phyloP scores from a whole-genome alignment of 176 grass and related monocot genomes.

The Puccinellia tenuiflora region DNA sequence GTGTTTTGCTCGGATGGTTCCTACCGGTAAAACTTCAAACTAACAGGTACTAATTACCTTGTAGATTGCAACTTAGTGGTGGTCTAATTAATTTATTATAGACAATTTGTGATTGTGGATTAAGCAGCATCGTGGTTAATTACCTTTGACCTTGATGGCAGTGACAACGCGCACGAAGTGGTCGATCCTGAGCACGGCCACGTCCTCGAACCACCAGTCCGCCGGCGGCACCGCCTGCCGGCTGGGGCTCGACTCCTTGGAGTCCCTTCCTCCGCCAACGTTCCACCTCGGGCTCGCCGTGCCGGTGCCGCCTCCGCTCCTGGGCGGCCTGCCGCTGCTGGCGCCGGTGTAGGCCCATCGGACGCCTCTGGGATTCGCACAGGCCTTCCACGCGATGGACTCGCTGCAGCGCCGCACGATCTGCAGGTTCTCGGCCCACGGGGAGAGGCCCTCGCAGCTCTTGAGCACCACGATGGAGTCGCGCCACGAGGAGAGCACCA shows the following conservation, averaged over 20 bases:
- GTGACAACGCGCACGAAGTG: conserved; percentile 90
- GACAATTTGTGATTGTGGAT: too few species aligned
- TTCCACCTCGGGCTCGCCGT: conserved; percentile 68
- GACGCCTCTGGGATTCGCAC: conserved; percentile 81
- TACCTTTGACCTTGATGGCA: conserved; percentile 97
- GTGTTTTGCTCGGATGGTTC: neutral
- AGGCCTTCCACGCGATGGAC: conserved; percentile 99
- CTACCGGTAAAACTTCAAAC: neutral
- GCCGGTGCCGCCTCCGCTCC: neutral
- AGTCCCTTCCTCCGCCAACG: conserved; percentile 38
- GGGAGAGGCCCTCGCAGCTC: conserved; percentile 84
- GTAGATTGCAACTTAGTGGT: neutral
- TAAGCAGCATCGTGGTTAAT: neutral
- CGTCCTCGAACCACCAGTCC: conserved; percentile 99
- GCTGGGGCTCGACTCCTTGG: conserved; percentile 78
- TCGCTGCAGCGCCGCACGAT: conserved; percentile 92
- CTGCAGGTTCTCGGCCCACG: conserved; percentile 98
- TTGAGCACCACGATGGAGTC: conserved; percentile 93
- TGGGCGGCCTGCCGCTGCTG: neutral
- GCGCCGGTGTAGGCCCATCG: conserved; percentile 80
- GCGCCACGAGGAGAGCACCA: conserved; percentile 90
- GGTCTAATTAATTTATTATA: neutral
- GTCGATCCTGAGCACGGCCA: conserved; percentile 77
- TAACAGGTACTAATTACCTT: neutral
- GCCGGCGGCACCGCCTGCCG: conserved; percentile 57